These are phyloP conservation scores for Coemansia pectinata DNA, from an alignment of 192 early-diverging fungal species.

Conservation along the genomic window DNA sequence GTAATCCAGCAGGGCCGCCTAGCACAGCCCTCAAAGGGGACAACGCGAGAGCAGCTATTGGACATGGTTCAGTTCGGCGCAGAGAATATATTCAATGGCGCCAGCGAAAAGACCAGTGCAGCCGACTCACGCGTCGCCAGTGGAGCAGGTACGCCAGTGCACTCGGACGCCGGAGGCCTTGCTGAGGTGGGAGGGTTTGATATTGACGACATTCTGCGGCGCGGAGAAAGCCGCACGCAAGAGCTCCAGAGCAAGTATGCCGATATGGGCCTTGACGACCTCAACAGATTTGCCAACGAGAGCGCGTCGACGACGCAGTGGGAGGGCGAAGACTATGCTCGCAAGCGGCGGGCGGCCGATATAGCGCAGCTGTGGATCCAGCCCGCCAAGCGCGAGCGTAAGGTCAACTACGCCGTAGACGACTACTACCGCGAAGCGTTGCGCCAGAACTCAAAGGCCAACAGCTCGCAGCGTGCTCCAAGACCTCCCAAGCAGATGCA, in stretches of 20 bases:
- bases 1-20: conserved; percentile 98
- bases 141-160: conserved; percentile 30
- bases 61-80: conserved; percentile 98
- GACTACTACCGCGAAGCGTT: conserved; percentile 91
- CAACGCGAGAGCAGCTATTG: conserved; percentile 62
- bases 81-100: conserved; percentile 71
- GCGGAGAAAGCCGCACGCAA: conserved; percentile 84
- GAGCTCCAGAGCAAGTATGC: conserved; percentile 90
- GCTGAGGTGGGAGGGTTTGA: conserved; percentile 26
- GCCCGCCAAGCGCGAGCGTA: conserved; percentile 92
- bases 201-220: conserved; percentile 84
- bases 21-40: conserved; percentile 67
- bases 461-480: conserved; percentile 62
- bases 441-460: conserved; percentile 63
- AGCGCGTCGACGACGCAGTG: conserved; percentile 82
- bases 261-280: conserved; percentile 88
- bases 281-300: conserved; percentile 82
- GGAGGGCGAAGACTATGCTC: conserved; percentile 95
- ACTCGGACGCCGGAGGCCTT: conserved; percentile 48
- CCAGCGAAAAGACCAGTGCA: conserved; percentile 16
- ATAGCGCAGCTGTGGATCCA: conserved; percentile 76
- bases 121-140: conserved; percentile 33
- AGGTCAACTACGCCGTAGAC: conserved; percentile 88
- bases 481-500: conserved; percentile 68
- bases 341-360: conserved; percentile 57